Base-by-base conservation (phyloP, 2,329 filamentous ascomycete species). In the Monilinia fructigena region DNA sequence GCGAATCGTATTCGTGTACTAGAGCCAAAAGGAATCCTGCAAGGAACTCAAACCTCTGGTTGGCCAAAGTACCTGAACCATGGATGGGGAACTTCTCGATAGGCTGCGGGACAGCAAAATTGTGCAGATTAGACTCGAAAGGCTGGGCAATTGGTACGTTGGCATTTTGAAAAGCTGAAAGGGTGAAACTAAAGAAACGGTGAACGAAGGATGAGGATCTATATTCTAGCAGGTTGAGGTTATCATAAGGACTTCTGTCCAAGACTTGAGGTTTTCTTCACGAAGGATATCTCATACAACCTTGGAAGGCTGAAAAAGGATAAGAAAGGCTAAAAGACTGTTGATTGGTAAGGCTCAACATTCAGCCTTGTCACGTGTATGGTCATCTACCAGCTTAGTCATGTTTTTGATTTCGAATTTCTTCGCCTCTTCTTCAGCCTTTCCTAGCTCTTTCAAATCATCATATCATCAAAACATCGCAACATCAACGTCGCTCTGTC, bases 1-100 rank as follows among this genome's bases (percentile, higher is more conserved):
- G 45, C 50, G 26, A 66, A 55, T 54, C 59, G 52, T 63, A 63
- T 66, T 63, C 65, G 59, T 66, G 61, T 50, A 40, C 55, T 63
- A 63, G 45, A n/a, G 45, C 45, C 28, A 35, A 58, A 38, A 5
- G 8, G 55, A 31, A 31, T 23, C 45, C 23, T 50, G 42, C 10
- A 60, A 50, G 56, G 45, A 23, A 50, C 20, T 26, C 28, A 38
- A 26, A 28, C 45, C 56, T 48, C 45, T 11, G n/a, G n/a, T 60
- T 60, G 56, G 56, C 20, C 45, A 50, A 50, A 18, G 45, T 20
- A 31, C 56, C 28, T 35, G 20, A 18, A 26, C 42, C 20, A 50
- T 38, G 56, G 23, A 60, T 59, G 38, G 50, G 62, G 48, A 42
- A 56, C 35, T 47, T 59, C 7, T 59, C 53, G n/a, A 56, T 40